A percentile compares a stretch with the other conserved stretches of the same genome.
phyloP scores from a whole-genome alignment of 2,329 filamentous ascomycete species.

The Purpureocillium takamizusanense region DNA sequence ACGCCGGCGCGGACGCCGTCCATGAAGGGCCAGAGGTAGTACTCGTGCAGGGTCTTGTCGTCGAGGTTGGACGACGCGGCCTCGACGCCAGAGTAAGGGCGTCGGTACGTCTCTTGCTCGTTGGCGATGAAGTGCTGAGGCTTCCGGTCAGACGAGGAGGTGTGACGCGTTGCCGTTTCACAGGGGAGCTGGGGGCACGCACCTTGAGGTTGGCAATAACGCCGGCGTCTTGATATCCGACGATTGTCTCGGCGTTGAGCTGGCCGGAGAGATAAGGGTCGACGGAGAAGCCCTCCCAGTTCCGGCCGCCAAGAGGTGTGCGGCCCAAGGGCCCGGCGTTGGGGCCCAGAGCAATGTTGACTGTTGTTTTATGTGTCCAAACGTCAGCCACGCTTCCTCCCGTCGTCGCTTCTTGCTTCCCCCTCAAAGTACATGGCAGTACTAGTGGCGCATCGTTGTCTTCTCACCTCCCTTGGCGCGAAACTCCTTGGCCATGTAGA shows the following conservation, averaged over 20 bases:
- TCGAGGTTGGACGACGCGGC: conserved; percentile 54
- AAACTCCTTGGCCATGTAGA: conserved; percentile 48
- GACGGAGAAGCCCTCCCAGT: conserved; percentile 66
- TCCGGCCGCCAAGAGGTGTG: conserved; percentile 61
- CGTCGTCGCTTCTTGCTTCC: too few relatives aligned
- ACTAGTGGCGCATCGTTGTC: not conserved
- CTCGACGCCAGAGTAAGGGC: conserved; percentile 32
- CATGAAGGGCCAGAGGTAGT: conserved; percentile 58
- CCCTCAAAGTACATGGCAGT: too few relatives aligned
- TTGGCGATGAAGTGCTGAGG: conserved; percentile 47
- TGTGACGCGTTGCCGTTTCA: not conserved
- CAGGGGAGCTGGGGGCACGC: not conserved
- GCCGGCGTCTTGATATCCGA: conserved; percentile 68
- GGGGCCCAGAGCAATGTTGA: conserved; percentile 63
- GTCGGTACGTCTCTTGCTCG: conserved; percentile 47
- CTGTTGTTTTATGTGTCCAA: conserved; percentile 12
- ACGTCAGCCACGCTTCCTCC: too few relatives aligned
- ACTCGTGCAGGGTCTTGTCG: conserved; percentile 56
- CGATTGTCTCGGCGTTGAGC: conserved; percentile 61
- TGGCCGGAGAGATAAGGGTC: conserved; percentile 65
- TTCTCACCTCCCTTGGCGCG: conserved; percentile 45
- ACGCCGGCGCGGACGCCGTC: conserved; percentile 50
- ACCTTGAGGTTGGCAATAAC: conserved; percentile 68
- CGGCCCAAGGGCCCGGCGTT: conserved; percentile 62
- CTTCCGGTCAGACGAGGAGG: not conserved